These are phyloP conservation scores for Castanea mollissima DNA, from an alignment of 306 rosid genomes.

Conservation along the genomic window DNA sequence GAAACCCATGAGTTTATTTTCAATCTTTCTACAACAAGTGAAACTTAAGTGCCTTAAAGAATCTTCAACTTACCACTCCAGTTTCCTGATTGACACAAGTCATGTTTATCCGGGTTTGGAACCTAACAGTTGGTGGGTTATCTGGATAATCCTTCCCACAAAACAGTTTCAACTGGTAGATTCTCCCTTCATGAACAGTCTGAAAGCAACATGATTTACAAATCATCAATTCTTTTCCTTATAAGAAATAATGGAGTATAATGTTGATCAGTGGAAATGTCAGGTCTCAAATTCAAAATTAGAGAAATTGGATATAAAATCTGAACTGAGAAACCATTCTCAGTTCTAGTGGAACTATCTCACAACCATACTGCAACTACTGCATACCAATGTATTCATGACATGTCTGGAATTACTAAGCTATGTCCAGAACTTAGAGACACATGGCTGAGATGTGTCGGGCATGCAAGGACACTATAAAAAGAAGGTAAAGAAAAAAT, in stretches of 20 bases:
- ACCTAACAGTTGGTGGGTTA: conserved; percentile 88
- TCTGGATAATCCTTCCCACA: conserved; percentile 94
- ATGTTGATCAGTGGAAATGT: not conserved
- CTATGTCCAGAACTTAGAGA: not conserved
- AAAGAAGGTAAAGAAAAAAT: too few species aligned
- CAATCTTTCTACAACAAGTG: conserved; percentile 14
- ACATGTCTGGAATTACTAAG: not conserved
- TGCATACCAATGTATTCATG: not conserved
- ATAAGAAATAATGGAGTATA: not conserved
- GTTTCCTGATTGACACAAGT: conserved; percentile 82
- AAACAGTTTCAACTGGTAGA: conserved; percentile 86
- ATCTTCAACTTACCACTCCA: conserved; percentile 69
- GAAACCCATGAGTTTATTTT: conserved; percentile 28
- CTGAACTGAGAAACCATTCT: not conserved
- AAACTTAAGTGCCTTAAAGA: conserved; percentile 4
- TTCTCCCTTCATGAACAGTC: conserved; percentile 97
- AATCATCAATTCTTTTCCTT: not conserved
- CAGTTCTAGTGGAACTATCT: not conserved
- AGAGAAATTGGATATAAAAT: not conserved
- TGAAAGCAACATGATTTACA: conserved; percentile 37
- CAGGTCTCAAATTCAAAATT: not conserved
- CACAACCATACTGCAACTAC: not conserved
- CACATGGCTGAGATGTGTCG: not conserved
- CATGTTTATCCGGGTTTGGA: conserved; percentile 92
- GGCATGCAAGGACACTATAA: not conserved